A percentile compares a stretch with the other conserved stretches of the same genome.
Conservation (phyloP, 805 yeast species). For the Lipomyces starkeyi region DNA sequence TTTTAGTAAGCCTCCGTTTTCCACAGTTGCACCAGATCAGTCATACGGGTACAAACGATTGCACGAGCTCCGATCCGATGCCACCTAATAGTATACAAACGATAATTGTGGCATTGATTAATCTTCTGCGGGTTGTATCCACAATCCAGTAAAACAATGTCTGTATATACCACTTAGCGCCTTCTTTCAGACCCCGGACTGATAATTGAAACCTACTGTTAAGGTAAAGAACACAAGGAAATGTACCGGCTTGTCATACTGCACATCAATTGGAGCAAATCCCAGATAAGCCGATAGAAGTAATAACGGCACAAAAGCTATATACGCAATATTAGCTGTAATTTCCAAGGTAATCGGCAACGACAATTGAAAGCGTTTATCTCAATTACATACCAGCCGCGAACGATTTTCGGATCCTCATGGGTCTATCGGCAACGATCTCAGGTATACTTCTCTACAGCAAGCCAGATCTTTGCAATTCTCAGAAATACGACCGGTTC, state of each 20-base stretch:
- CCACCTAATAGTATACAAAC: conserved; percentile 48
- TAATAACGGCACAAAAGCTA: conserved; percentile 40
- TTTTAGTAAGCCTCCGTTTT: background rate
- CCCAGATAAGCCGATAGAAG: conserved; percentile 43
- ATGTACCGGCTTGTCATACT: conserved; percentile 49
- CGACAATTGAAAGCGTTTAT: background rate
- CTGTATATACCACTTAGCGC: conserved; percentile 15
- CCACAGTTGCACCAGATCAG: background rate
- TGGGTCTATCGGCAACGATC: conserved; percentile 17
- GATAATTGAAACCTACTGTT: conserved; percentile 35
- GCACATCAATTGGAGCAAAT: conserved; percentile 48
- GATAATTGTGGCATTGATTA: conserved; percentile 46
- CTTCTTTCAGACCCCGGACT: too few relatives aligned
- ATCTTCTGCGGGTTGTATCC: conserved; percentile 48
- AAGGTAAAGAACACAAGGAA: conserved; percentile 48
- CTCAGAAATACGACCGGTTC: background rate
- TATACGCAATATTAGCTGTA: background rate
- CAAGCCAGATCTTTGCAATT: background rate
- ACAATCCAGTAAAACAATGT: conserved; percentile 52
- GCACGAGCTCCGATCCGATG: conserved; percentile 50
- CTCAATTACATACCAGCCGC: conserved; percentile 39
- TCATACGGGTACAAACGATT: conserved; percentile 44
- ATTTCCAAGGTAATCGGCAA: background rate
- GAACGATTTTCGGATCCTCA: conserved; percentile 43
- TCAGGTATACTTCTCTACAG: background rate